phyloP scores from a whole-genome alignment of 75 land plant genomes.

The Isoetes taiwanensis region DNA sequence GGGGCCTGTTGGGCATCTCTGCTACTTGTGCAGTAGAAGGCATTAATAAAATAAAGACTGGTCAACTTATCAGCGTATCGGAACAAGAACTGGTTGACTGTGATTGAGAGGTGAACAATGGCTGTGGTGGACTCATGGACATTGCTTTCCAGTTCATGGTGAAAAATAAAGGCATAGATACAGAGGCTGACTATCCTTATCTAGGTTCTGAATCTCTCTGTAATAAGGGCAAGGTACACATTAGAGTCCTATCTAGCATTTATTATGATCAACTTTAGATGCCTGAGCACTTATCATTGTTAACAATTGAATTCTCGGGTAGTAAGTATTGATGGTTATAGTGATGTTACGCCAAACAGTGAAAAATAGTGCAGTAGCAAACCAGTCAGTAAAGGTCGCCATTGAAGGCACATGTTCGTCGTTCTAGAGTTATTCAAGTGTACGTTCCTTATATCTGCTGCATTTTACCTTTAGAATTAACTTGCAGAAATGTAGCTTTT shows the following conservation, averaged over 20 bases:
- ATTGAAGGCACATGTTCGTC: neutral
- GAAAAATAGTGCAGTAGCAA: neutral
- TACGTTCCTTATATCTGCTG: no score
- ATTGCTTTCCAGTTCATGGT: neutral
- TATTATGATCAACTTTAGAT: no score
- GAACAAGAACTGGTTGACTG: constrained; percentile 10
- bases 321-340: neutral
- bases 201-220: neutral
- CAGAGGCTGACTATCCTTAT: constrained; percentile 2
- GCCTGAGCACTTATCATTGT: neutral
- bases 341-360: neutral
- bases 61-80: neutral
- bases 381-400: neutral
- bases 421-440: neutral
- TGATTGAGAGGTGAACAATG: neutral
- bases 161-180: neutral
- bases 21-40: neutral
- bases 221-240: neutral
- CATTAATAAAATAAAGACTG: neutral
- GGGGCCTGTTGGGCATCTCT: constrained; percentile 2
- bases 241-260: neutral
- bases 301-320: neutral
- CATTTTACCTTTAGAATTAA: no score
- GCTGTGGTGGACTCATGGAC: constrained; percentile 7
- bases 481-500: no score